phyloP scores from a whole-genome alignment of 1,139 yeast genomes.

The Candida tropicalis region DNA sequence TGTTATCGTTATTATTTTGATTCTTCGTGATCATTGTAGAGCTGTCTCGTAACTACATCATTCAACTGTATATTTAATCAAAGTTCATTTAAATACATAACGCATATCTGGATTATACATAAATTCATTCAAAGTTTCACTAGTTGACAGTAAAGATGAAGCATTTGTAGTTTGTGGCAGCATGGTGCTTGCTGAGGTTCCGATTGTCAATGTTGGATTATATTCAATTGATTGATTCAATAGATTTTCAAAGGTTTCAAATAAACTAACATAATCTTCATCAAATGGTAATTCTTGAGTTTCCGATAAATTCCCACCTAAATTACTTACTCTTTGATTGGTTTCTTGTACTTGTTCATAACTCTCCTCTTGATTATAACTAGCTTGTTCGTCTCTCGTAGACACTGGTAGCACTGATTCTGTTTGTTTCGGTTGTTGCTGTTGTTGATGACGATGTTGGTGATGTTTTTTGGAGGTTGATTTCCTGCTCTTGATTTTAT shows the following conservation, averaged over 20 bases:
- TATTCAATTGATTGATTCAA: conserved; percentile 10
- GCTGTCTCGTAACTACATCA: no score
- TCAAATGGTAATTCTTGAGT: conserved; percentile 11
- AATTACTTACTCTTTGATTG: not conserved
- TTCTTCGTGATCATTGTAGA: no score
- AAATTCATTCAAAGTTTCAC: conserved; percentile 20
- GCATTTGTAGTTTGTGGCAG: not conserved
- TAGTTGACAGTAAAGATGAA: not conserved
- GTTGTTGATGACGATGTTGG: not conserved
- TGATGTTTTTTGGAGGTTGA: not conserved
- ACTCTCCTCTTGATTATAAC: no score
- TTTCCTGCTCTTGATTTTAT: conserved; percentile 3
- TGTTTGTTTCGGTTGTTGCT: not conserved
- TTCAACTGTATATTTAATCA: no score
- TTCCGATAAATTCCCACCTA: not conserved
- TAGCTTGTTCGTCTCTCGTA: no score
- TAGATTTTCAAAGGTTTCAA: conserved; percentile 15
- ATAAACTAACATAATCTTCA: conserved; percentile 16
- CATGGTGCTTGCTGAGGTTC: not conserved
- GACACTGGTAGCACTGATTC: no score
- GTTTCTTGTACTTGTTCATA: not conserved
- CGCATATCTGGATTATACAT: conserved; percentile 25
- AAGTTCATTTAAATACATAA: conserved; percentile 12
- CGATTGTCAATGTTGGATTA: not conserved
- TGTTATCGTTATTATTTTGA: no score